Base-by-base conservation (phyloP, 345 rosid genomes). In the Geranium brycei region DNA sequence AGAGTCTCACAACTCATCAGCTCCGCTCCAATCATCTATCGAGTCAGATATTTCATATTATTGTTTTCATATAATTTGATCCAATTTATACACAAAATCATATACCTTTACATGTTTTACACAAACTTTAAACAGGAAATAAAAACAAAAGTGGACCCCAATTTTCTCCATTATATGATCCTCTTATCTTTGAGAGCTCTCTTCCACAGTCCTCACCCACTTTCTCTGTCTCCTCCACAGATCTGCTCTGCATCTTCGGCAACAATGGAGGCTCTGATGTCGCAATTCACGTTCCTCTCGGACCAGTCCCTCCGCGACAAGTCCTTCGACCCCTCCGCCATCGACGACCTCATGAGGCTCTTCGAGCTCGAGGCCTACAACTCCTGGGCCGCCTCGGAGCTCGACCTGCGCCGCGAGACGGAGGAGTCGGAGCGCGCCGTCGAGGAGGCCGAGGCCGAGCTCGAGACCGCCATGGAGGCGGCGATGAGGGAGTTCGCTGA, bases 361-460 rank as follows among this genome's bases (percentile, higher is more conserved):
- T 91, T 89, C 62, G 95, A 91, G 80, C 7, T 89, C 17, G 98
- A 91, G 61, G 87, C 95, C 3, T 89, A 84, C 89, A 85, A 72
- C 31, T 78, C 87, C 12, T 91, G 98, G 96, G 91, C 92, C 1
- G 89, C 87, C 0, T 62, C 79, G 69, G 95, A 81, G 40, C 72
- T 83, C 3, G 81, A 84, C 0, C 82, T 74, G 2, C 76, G 75
- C 57, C 68, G 38, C 2, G 89, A 87, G 57, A 75, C 67, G 7
- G 51, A 72, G 62, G 72, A 78, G 2, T 88, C 96, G 1, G 85
- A 88, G 67, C 63, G 1, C 3, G 75, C 76, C n/a, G 19, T 83
- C 72, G 66, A 63, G 18, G 31, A 71, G 67, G 95, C 95, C 1
- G 95, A 88, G 75, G 67, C 61, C 0, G 76, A 85, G 63, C 87